Conservation (phyloP, 1,284 basidiomycete genomes). For the Lentinula novae-zelandiae region DNA sequence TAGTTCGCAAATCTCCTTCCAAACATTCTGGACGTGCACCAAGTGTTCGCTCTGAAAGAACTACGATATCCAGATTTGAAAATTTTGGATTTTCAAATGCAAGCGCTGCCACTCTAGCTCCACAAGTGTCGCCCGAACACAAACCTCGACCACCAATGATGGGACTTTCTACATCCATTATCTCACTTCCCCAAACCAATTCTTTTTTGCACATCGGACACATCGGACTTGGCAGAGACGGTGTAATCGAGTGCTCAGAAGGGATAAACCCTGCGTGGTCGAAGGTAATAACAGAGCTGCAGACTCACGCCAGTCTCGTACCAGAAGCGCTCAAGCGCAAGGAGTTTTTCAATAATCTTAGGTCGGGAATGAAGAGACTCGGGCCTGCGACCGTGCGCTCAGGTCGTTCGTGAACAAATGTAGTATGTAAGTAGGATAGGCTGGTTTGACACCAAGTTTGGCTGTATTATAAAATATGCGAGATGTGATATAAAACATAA, state of each 20-base stretch:
- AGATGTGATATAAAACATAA: neutral
- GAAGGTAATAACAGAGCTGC: slow-evolving; percentile 26
- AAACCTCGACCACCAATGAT: neutral
- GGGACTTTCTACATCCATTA: slow-evolving; percentile 49
- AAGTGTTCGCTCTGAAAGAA: neutral
- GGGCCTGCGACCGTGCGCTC: neutral
- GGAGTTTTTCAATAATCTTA: neutral
- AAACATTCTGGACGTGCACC: neutral
- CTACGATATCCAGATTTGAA: neutral
- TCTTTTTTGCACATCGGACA: slow-evolving; percentile 89
- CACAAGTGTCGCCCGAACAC: slow-evolving; percentile 17
- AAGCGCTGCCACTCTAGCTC: neutral
- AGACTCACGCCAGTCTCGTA: neutral
- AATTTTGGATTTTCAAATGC: neutral
- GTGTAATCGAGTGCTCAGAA: slow-evolving; percentile 65
- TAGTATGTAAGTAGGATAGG: slow-evolving; percentile 2
- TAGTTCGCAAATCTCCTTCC: neutral
- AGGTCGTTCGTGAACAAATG: slow-evolving; percentile 11
- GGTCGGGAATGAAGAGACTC: neutral
- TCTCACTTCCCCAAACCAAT: slow-evolving; percentile 68
- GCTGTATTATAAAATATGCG: neutral
- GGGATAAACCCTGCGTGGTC: slow-evolving; percentile 79
- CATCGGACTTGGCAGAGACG: slow-evolving; percentile 73
- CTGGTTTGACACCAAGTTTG: neutral
- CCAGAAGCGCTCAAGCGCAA: slow-evolving; percentile 7